phyloP scores from a whole-genome alignment of 768 basidiomycete genomes.

The Naganishia kalamii region DNA sequence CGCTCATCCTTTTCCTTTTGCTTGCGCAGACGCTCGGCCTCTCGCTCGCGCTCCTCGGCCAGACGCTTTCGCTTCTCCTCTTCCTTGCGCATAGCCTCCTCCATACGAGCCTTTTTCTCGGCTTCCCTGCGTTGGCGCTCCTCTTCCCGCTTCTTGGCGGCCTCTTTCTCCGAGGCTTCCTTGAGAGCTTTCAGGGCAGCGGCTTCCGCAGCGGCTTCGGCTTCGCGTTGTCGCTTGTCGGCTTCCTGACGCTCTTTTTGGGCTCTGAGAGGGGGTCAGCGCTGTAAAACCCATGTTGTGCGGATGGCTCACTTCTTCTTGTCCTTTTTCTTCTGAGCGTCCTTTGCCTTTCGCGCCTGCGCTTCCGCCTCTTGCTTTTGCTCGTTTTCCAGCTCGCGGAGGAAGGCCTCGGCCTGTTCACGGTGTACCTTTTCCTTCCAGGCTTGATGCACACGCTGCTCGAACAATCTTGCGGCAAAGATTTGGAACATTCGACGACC shows the following conservation, averaged over 20 bases:
- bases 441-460: conserved; percentile 91
- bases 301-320: conserved; percentile 69
- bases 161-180: conserved; percentile 70
- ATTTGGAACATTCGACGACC: conserved; percentile 99
- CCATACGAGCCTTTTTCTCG: conserved; percentile 48
- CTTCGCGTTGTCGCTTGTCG: conserved; percentile 73
- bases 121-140: conserved; percentile 73
- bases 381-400: conserved; percentile 92
- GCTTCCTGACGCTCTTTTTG: conserved; percentile 91
- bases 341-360: conserved; percentile 86
- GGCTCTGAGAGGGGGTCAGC: conserved; percentile 53
- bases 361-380: conserved; percentile 72
- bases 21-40: conserved; percentile 65
- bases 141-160: conserved; percentile 75
- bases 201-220: conserved; percentile 80
- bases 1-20: conserved; percentile 50
- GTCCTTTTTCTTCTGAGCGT: conserved; percentile 98
- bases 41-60: conserved; percentile 46
- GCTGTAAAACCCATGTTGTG: neutral
- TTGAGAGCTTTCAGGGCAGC: conserved; percentile 70
- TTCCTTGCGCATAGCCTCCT: conserved; percentile 64
- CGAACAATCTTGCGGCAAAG: conserved; percentile 98
- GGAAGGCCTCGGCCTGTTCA: conserved; percentile 83
- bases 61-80: conserved; percentile 63
- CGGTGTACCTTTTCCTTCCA: conserved; percentile 96